These are phyloP conservation scores for Termitomyces heimii DNA, from an alignment of 768 basidiomycete species.

Conservation along the genomic window DNA sequence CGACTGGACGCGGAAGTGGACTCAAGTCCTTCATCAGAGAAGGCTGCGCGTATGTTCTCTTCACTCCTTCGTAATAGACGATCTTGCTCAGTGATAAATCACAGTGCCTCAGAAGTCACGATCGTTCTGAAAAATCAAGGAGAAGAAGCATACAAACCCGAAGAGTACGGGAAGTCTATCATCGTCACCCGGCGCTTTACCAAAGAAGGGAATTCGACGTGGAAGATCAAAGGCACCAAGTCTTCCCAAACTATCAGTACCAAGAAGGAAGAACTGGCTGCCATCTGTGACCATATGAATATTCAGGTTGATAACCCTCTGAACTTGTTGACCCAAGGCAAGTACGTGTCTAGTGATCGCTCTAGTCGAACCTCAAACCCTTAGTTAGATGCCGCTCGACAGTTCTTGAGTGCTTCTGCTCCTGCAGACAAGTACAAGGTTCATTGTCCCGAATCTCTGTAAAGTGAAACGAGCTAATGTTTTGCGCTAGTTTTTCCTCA, in stretches of 20 bases:
- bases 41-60: conserved; percentile 61
- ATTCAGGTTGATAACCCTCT: conserved; percentile 96
- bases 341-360: conserved; percentile 28
- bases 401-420: conserved; percentile 81
- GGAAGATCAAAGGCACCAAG: conserved; percentile 72
- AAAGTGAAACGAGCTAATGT: not conserved
- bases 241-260: conserved; percentile 43
- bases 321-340: conserved; percentile 89
- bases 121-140: conserved; percentile 87
- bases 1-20: conserved; percentile 84
- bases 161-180: conserved; percentile 85
- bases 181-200: conserved; percentile 77
- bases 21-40: conserved; percentile 83
- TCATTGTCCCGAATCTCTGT: not conserved
- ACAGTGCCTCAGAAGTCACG: conserved; percentile 67
- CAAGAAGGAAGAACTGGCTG: conserved; percentile 79
- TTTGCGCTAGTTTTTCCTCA: conserved; percentile 75
- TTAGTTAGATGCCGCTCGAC: conserved; percentile 55
- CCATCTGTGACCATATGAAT: conserved; percentile 93
- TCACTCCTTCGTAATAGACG: not conserved
- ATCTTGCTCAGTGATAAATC: not conserved
- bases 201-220: conserved; percentile 67
- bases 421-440: conserved; percentile 89
- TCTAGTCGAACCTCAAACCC: not conserved
- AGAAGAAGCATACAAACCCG: conserved; percentile 79